Conservation (phyloP, 129 eudicot species). For the Flaveria linearis region DNA sequence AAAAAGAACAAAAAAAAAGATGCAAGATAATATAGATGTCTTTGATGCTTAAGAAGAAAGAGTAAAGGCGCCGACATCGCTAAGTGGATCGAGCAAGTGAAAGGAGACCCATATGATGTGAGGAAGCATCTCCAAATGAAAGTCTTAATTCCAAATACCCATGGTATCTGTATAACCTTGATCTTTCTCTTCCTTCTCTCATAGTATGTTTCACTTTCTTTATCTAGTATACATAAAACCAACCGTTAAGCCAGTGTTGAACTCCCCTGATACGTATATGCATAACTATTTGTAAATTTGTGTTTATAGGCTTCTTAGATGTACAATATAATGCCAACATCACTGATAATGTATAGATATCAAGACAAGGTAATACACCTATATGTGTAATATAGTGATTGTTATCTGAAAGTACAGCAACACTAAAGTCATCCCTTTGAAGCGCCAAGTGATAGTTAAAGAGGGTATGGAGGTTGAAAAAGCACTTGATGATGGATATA, state of each 20-base stretch:
- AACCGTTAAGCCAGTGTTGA: not conserved
- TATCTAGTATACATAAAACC: not conserved
- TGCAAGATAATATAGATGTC: not conserved
- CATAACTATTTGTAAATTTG: too few species aligned
- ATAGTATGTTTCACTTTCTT: not conserved
- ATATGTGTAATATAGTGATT: not conserved
- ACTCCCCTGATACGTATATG: not conserved
- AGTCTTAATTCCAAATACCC: not conserved
- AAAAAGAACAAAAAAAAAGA: not conserved
- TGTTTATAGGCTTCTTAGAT: too few species aligned
- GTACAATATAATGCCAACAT: too few species aligned
- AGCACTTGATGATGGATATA: slow-evolving; percentile 22
- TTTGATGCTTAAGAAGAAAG: not conserved
- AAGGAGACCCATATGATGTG: not conserved
- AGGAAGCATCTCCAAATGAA: not conserved
- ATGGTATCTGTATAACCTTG: not conserved
- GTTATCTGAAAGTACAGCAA: not conserved
- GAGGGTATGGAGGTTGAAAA: not conserved
- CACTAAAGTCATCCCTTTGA: too few species aligned
- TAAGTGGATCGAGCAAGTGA: slow-evolving; percentile 2
- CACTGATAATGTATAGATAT: not conserved
- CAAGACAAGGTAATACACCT: not conserved
- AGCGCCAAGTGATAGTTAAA: not conserved
- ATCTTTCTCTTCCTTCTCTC: not conserved
- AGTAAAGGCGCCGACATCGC: not conserved